Evolutionary conservation across 805 yeast genomes (phyloP).

Genomic region (Schizosaccharomyces cryophilus): DNA sequence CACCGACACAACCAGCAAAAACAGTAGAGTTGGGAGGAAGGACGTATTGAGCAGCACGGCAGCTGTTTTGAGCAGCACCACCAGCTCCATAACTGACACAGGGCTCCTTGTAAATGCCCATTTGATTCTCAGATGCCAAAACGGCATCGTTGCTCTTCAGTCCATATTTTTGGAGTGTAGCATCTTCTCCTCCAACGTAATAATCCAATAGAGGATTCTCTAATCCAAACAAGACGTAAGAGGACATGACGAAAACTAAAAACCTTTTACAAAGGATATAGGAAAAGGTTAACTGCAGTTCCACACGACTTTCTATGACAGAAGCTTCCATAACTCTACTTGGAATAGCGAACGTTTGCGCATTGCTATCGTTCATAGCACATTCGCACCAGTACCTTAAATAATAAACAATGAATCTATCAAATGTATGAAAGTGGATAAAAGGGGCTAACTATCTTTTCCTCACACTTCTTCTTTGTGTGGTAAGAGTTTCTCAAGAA

Average conservation of each 20-base stretch:
- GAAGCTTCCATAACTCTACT: too few relatives aligned
- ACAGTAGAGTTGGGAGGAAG: slow-evolving; percentile 62
- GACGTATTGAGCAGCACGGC: slow-evolving; percentile 90
- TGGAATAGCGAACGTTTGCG: too few relatives aligned
- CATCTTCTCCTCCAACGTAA: slow-evolving; percentile 35
- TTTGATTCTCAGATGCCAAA: slow-evolving; percentile 57
- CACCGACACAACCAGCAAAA: slow-evolving; percentile 91
- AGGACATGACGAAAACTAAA: not conserved
- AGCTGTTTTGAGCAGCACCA: slow-evolving; percentile 98
- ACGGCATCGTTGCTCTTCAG: slow-evolving; percentile 87
- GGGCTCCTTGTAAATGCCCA: slow-evolving; percentile 67
- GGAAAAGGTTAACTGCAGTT: too few relatives aligned
- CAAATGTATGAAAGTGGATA: too few relatives aligned
- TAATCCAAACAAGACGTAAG: slow-evolving; percentile 47
- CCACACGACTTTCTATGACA: too few relatives aligned
- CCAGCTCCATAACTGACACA: slow-evolving; percentile 67
- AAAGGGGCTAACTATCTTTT: too few relatives aligned
- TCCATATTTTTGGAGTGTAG: slow-evolving; percentile 52
- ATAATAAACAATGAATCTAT: too few relatives aligned
- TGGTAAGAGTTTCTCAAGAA: too few relatives aligned
- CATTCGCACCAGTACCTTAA: too few relatives aligned
- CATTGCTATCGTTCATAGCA: too few relatives aligned
- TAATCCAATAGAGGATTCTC: slow-evolving; percentile 83
- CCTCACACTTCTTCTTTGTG: too few relatives aligned
- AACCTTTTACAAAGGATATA: too few relatives aligned